Base-by-base conservation (phyloP, 2,329 filamentous ascomycete genomes). In the Sarocladiaceae sp. region DNA sequence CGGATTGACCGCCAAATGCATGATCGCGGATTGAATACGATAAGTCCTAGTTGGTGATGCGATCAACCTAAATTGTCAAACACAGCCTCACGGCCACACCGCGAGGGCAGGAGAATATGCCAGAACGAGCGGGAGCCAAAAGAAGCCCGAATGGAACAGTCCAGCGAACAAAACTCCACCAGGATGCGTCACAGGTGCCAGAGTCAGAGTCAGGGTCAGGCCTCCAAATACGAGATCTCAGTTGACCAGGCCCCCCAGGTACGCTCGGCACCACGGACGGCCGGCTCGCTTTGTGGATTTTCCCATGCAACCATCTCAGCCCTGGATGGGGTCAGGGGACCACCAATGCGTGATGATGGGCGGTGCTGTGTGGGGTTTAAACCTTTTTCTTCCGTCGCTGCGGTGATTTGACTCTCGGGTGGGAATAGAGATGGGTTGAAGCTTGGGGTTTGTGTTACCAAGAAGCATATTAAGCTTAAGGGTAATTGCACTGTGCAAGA, bases 401-500 rank as follows among this genome's bases (percentile, higher is more conserved):
- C 20, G 37, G 37, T 40, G 20, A 36, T 36, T 36, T 31, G n/a
- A n/a, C n/a, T 31, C 8, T 31, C 28, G 28, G 28, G 8, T 31
- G 15, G 28, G 8, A 31, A 31, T 8, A 31, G 28, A 15, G 7
- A 10, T 36, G 15, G 33, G 18, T 40, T 22, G 37, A 23, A 22
- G 37, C 20, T 28, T 44, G 40, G 40, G 26, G 17, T 25, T 44
- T 25, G 23, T 44, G 40, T 26, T 44, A 44, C 23, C n/a, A 15
- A 44, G 40, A 44, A 44, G 40, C 40, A 44, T 44, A n/a, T n/a
- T n/a, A 44, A 44, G 40, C 40, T 44, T 44, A 44, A 44, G 23
- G 7, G n/a, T n/a, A n/a, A n/a, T n/a, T n/a, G n/a, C n/a, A n/a
- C n/a, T n/a, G n/a, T n/a, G n/a, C n/a, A n/a, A n/a, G 8, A 36